phyloP scores from a whole-genome alignment of 306 rosid species.

The Trifolium dubium region DNA sequence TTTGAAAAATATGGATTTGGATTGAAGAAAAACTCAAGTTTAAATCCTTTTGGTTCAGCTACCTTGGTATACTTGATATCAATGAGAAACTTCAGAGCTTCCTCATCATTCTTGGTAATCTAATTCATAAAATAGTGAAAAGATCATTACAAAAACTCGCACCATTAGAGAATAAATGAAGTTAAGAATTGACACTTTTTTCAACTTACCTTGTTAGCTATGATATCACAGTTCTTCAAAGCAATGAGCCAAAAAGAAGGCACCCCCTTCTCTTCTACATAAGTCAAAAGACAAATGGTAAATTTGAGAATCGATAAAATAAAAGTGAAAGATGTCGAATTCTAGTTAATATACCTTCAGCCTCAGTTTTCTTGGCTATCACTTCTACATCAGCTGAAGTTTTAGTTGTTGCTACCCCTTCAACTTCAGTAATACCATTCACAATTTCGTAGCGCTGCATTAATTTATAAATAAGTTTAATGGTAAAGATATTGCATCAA shows the following conservation, averaged over 20 bases:
- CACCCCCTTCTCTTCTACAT: slow-evolving; percentile 84
- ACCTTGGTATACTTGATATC: slow-evolving; percentile 73
- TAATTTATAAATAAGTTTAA: neutral
- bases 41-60: slow-evolving; percentile 73
- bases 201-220: slow-evolving; percentile 67
- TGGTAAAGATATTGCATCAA: neutral
- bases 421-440: slow-evolving; percentile 67
- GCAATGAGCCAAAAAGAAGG: slow-evolving; percentile 83
- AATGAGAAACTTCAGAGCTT: slow-evolving; percentile 66
- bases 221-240: slow-evolving; percentile 71
- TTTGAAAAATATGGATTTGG: slow-evolving; percentile 73
- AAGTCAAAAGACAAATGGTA: neutral
- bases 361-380: neutral
- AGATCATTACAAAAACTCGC: neutral
- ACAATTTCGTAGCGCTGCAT: slow-evolving; percentile 74
- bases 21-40: slow-evolving; percentile 76
- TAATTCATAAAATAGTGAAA: slow-evolving; percentile 31
- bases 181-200: neutral
- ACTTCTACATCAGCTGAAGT: slow-evolving; percentile 12
- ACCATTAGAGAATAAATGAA: neutral
- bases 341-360: slow-evolving; percentile 54
- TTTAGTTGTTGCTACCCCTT: slow-evolving; percentile 50
- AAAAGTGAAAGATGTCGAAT: neutral
- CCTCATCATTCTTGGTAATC: slow-evolving; percentile 80
- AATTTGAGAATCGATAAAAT: neutral